Evolutionary conservation across 441 rosid species (phyloP), one percentile per base, ranked within the genome.

Genomic region (Macaranga tanarius): DNA sequence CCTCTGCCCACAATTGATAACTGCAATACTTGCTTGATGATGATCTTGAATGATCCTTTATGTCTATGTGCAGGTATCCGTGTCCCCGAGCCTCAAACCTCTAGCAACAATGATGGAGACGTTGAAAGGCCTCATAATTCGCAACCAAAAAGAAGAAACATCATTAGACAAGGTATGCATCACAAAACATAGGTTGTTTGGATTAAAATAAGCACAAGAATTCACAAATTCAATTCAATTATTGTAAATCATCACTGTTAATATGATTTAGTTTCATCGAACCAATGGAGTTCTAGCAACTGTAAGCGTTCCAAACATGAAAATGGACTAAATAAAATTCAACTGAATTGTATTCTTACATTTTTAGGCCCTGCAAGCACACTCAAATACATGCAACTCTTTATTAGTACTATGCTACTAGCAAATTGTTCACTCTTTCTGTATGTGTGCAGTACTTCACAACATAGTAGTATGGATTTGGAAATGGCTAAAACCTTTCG

Each of bases 71-170:
- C 47, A 85, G 90, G 80, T 65, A 79, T 77, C 48, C 80, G 76
- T 66, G 73, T 90, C 60, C 66, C 26, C 65, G 19, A 54, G 45
- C 73, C 56, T 51, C 26, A 42, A 45, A 34, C 73, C 51, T 51
- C 65, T 15, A 51, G 47, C 67, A 74, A 56, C 68, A 23, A 1
- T n/a, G 59, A 62, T 5, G 81, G 68, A 76, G 89, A 79, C 61
- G 75, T 76, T n/a, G 89, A 84, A 71, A 84, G 77, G 70, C 82
- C 85, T 4, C 62, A 68, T 19, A 62, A 20, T 12, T 78, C 64
- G 75, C 60, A 75, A 54, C 70, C 73, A 72, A 69, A 71, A 69
- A 77, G 70, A 31, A 80, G 61, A 67, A 79, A 69, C 65, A 51
- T 66, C 13, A 12, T 54, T 59, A 51, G 65, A 22, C 67, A 67